Evolutionary conservation across 805 yeast genomes (phyloP).

Genomic region (Blastobotrys americana): DNA sequence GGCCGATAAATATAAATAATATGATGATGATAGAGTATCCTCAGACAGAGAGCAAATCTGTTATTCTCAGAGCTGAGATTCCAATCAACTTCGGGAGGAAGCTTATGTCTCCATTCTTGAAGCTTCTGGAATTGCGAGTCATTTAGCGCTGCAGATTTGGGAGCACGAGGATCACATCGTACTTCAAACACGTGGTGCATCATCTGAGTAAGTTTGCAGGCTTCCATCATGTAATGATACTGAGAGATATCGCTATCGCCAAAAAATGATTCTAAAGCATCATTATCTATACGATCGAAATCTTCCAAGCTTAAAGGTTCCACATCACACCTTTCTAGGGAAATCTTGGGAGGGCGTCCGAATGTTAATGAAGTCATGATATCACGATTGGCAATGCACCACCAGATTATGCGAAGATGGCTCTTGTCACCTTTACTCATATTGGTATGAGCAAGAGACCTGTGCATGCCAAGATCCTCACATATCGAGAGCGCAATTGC

Average conservation of each 20-base stretch:
- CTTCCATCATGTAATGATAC: conserved; percentile 6
- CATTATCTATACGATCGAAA: conserved; percentile 5
- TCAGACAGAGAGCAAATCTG: conserved; percentile 4
- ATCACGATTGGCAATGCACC: conserved; percentile 14
- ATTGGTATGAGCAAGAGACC: conserved; percentile 5
- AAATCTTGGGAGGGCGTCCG: conserved; percentile 12
- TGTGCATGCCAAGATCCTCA: conserved; percentile 16
- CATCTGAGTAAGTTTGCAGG: conserved; percentile 8
- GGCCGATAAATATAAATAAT: conserved; percentile 12
- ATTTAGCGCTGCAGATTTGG: neutral
- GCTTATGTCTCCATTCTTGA: conserved; percentile 5
- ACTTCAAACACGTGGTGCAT: conserved; percentile 6
- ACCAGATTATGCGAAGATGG: conserved; percentile 10
- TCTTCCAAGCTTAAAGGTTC: conserved; percentile 11
- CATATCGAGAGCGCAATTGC: conserved; percentile 14
- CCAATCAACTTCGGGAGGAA: conserved; percentile 13
- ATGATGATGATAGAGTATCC: conserved; percentile 10
- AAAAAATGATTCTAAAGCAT: conserved; percentile 6
- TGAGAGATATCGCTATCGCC: conserved; percentile 4
- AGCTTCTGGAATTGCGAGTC: conserved; percentile 1
- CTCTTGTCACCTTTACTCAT: conserved; percentile 6
- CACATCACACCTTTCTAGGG: conserved; percentile 12
- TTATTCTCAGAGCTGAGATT: neutral
- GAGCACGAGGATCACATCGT: conserved; percentile 8
- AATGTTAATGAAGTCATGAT: conserved; percentile 9